A percentile compares a stretch with the other conserved stretches of the same genome.
phyloP scores from a whole-genome alignment of 495 filamentous ascomycete species.

The Trichodelitschia bisporula region DNA sequence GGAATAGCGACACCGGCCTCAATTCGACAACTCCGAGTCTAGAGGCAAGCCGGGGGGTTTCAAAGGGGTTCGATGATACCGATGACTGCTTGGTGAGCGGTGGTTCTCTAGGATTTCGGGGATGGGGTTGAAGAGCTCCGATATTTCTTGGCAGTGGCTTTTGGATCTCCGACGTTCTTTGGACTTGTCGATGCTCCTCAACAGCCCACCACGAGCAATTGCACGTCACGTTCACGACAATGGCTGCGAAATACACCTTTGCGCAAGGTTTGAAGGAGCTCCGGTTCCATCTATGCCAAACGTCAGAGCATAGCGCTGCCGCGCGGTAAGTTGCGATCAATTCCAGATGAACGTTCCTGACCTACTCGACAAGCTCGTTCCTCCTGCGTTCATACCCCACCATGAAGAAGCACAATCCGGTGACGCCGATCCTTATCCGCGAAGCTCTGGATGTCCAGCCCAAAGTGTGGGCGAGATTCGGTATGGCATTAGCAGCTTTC shows the following conservation, averaged over 20 bases:
- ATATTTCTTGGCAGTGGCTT: too few relatives aligned
- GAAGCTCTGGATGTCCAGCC: slow-evolving; percentile 67
- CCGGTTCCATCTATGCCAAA: slow-evolving; percentile 91
- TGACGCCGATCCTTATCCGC: slow-evolving; percentile 81
- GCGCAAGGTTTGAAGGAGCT: slow-evolving; percentile 74
- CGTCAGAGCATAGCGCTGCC: slow-evolving; percentile 62
- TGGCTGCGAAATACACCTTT: slow-evolving; percentile 89
- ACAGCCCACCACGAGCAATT: too few relatives aligned
- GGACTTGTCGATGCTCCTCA: background rate
- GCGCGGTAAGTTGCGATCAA: slow-evolving; percentile 40
- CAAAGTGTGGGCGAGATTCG: slow-evolving; percentile 78
- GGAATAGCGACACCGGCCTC: too few relatives aligned
- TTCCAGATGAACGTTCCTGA: background rate
- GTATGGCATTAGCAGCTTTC: slow-evolving; percentile 22
- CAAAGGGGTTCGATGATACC: too few relatives aligned
- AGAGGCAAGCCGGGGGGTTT: too few relatives aligned
- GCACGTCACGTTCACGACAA: too few relatives aligned
- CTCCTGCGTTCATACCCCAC: slow-evolving; percentile 78
- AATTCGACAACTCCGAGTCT: too few relatives aligned
- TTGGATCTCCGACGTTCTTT: too few relatives aligned
- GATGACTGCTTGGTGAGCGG: background rate
- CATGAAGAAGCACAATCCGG: slow-evolving; percentile 98
- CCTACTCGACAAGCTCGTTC: slow-evolving; percentile 41
- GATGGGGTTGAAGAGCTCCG: too few relatives aligned
- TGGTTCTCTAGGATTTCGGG: too few relatives aligned